Base-by-base conservation (phyloP, 1,284 basidiomycete genomes). In the Puccinia coronata region DNA sequence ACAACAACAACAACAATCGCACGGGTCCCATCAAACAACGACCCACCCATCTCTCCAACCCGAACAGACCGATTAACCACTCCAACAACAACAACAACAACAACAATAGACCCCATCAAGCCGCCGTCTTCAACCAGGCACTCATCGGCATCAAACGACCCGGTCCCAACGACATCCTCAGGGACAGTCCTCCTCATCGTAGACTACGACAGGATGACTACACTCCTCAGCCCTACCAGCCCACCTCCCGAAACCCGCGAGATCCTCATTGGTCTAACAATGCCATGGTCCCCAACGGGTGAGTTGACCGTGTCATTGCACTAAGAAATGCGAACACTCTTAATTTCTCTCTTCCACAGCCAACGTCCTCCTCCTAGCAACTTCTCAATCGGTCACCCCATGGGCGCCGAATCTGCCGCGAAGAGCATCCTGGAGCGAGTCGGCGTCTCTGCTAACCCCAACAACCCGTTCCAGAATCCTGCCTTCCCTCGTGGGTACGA, bases 401-500 rank as follows among this genome's bases (percentile, higher is more conserved):
- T 79, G 65, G 61, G 77, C 34, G 49, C 77, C 47, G 65, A 79
- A 9, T 51, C 51, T 25, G 65, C 41, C 43, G 78, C 53, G 16
- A 80, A 80, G 59, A 80, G 78, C n/a, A 80, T 80, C 55, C 28
- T 80, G 31, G 78, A 80, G 57, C 47, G 78, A 36, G 78, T 73
- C 25, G 78, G 78, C 57, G 49, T 80, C 39, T 47, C 67, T 23
- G 78, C 53, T 28, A 73, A 79, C 39, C 61, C 61, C 16, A 41
- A 41, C 53, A 41, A 53, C 34, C 77, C 65, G 9, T 79, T 79
- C 65, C 47, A 55, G 14, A 79, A 71, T 51, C 36, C 63, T 59
- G 65, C 51, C 28, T 79, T 79, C 51, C 65, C 43, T 51, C 43
- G 61, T 25, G 76, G 61, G 28, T 78, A 51, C 63, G 61, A 69